Evolutionary conservation across 75 land plant species (phyloP).

Genomic region (Adiantum capillusveneris): DNA sequence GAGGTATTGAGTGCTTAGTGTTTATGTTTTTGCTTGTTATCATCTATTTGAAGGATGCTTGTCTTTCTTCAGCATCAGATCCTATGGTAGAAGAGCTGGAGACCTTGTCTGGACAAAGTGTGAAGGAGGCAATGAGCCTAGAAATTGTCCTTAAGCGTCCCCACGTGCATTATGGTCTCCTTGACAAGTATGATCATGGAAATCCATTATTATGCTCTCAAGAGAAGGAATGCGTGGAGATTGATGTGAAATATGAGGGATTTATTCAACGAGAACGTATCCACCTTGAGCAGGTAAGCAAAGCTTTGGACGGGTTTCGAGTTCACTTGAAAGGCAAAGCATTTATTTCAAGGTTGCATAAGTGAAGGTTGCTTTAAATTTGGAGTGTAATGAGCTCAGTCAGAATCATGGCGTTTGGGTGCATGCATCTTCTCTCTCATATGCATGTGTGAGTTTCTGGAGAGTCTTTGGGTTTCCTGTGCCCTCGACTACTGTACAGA

Average conservation of each 20-base stretch:
- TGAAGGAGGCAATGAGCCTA: conserved; percentile 44
- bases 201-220: conserved; percentile 39
- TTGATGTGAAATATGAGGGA: conserved; percentile 94
- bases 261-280: conserved; percentile 71
- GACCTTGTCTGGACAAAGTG: conserved; percentile 64
- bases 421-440: too few species aligned
- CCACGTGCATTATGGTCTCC: conserved; percentile 59
- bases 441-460: too few species aligned
- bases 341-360: too few species aligned
- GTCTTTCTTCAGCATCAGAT: conserved; percentile 36
- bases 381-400: too few species aligned
- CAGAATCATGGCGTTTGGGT: too few species aligned
- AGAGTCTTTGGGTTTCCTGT: too few species aligned
- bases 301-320: neutral
- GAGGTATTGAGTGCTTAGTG: too few species aligned
- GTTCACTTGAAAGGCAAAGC: too few species aligned
- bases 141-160: conserved; percentile 80
- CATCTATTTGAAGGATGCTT: too few species aligned
- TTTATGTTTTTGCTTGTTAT: too few species aligned
- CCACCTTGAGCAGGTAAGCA: conserved; percentile 70
- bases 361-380: too few species aligned
- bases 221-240: conserved; percentile 91
- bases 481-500: too few species aligned
- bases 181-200: conserved; percentile 83
- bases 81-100: conserved; percentile 58